Evolutionary conservation across 306 rosid species (phyloP), one percentile per base, ranked within the genome.

Genomic region (Trifolium dubium): DNA sequence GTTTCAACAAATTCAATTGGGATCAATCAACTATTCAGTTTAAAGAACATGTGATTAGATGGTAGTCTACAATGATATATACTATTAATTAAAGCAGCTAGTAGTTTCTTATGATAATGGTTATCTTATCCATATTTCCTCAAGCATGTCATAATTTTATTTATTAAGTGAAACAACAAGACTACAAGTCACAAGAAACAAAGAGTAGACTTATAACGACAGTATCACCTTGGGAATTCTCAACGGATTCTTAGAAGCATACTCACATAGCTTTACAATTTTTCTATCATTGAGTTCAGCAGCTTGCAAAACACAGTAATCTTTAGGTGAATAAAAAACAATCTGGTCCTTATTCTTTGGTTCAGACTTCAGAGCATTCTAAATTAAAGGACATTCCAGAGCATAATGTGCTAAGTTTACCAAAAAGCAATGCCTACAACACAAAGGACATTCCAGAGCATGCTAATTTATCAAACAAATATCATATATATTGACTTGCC

Each of bases 171-270:
- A 72, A 73, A 71, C 67, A 62, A 73, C 32, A 43, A 68, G 46
- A 66, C 67, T 69, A 60, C 29, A 75, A 75, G 19, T 10, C 68
- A 39, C 41, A 44, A 46, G 51, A 31, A 51, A 77, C 47, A 47
- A 41, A 34, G 43, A 55, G 37, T 28, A 61, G 47, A 72, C 29
- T 63, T 53, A 62, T 28, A 15, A 15, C 55, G 23, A 70, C 35
- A 64, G 50, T 14, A 47, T 44, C 70, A 84, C 88, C 88, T 81
- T 81, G 40, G 88, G 88, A 84, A 84, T 84, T 81, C 88, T 81
- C 79, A 84, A 49, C 4, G 83, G 81, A 70, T 84, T 84, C 75
- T 61, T 81, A 17, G 70, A 77, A 72, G 85, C 83, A 77, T 84
- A 84, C 19, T 84, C 88, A 34, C 88, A 84, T 44, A 84, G 76